Evolutionary conservation across 129 eudicot genomes (phyloP), one percentile per base, ranked within the genome.

Genomic region (sunflower (Helianthus annuus)): DNA sequence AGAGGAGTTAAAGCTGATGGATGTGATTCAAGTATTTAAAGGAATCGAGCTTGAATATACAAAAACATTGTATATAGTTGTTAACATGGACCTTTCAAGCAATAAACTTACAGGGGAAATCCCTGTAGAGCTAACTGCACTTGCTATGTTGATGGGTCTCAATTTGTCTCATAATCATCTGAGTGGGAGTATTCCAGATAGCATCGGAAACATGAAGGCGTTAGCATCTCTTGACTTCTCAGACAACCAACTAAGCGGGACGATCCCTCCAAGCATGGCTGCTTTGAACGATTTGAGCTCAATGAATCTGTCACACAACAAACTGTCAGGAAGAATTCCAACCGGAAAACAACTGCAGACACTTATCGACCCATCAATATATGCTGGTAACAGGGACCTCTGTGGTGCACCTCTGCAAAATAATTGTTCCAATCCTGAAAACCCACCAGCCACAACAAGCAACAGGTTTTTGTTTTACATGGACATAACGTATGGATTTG

Each of bases 21-120:
- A 56, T 10, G 10, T 56, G 6, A 7, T 7, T 1, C 36, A 19
- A 4, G 34, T 56, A 6, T 0, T 56, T 1, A 56, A 56, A 56
- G 62, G 62, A 19, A 29, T 17, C 1, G 61, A 8, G 8, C 61
- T 16, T 55, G 32, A 7, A 2, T 55, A 55, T 55, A 55, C 61
- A 55, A 55, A 2, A 55, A 55, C 61, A 0, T 0, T 2, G 6
- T 0, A 4, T 1, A 7, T 56, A 1, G 62, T 57, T 34, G 10
- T 10, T 14, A 57, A 57, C 39, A 57, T 57, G 64, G 64, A 57
- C 11, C 64, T 57, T 24, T 57, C 64, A 22, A 57, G 39, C 64
- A 57, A 57, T 57, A 57, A 57, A 24, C 64, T 57, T 57, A 34
- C 4, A 1, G 64, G 64, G 24, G 38, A 57, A 22, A 24, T 57